These are phyloP conservation scores for Capsella rubella DNA, from an alignment of 441 rosid species.

Conservation along the genomic window DNA sequence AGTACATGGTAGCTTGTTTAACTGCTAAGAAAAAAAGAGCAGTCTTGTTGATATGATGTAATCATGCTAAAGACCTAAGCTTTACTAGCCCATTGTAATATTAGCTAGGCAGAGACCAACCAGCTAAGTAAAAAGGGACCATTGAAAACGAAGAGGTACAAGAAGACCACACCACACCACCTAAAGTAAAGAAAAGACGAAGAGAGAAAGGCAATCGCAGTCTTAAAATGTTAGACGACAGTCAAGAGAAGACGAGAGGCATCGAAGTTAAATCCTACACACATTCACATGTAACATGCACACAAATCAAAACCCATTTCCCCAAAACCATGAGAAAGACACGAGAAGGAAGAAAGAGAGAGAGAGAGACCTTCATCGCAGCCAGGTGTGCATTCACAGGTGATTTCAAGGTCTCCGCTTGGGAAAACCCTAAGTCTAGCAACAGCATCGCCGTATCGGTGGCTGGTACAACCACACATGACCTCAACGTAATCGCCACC, in stretches of 20 bases:
- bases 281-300: conserved; percentile 61
- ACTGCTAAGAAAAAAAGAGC: background rate
- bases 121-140: conserved; percentile 9
- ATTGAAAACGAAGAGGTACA: conserved; percentile 26
- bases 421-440: conserved; percentile 98
- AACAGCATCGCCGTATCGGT: conserved; percentile 97
- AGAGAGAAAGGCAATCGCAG: background rate
- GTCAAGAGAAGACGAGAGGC: conserved; percentile 50
- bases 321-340: conserved; percentile 29
- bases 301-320: conserved; percentile 58
- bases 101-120: conserved; percentile 16
- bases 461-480: conserved; percentile 98
- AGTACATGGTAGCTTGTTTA: background rate
- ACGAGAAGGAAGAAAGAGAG: conserved; percentile 1
- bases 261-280: conserved; percentile 55
- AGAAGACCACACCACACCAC: conserved; percentile 31
- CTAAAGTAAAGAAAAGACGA: background rate
- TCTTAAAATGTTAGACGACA: background rate
- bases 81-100: conserved; percentile 14
- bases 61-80: conserved; percentile 22
- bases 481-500: conserved; percentile 85
- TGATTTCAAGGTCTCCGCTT: conserved; percentile 91
- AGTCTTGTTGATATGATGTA: conserved; percentile 15
- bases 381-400: conserved; percentile 99
- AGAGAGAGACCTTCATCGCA: conserved; percentile 88